phyloP scores from a whole-genome alignment of 305 asterid species.

The Fraxinus platypoda region DNA sequence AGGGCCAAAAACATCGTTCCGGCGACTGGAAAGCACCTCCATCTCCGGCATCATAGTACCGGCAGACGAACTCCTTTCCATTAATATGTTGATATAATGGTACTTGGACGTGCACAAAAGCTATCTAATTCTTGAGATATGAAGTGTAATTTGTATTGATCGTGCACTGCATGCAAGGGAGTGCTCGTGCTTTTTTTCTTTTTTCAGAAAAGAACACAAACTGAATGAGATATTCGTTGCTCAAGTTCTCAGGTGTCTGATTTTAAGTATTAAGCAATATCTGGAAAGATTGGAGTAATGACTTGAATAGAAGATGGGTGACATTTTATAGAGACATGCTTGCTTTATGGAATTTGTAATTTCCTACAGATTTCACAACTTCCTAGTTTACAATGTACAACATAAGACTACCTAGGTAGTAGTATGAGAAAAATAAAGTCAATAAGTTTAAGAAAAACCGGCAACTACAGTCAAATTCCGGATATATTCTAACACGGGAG shows the following conservation, averaged over 20 bases:
- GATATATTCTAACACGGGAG: neutral
- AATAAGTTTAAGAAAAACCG: neutral
- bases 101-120: neutral
- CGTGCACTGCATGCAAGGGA: neutral
- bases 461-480: neutral
- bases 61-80: neutral
- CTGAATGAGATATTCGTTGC: neutral
- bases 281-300: neutral
- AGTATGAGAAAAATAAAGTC: neutral
- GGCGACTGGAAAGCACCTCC: neutral
- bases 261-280: neutral
- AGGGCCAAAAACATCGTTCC: neutral
- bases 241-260: neutral
- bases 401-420: neutral
- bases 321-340: neutral
- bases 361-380: neutral
- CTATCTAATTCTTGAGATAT: neutral
- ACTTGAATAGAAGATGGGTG: neutral
- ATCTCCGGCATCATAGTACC: neutral
- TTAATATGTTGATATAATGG: neutral
- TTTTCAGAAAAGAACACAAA: neutral
- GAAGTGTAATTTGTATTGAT: neutral
- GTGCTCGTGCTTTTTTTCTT: neutral
- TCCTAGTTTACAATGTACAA: neutral
- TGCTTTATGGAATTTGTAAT: neutral